These are phyloP conservation scores for Phytopythium sindhum DNA, from an alignment of 352 stramenopile genomes.

Conservation along the genomic window DNA sequence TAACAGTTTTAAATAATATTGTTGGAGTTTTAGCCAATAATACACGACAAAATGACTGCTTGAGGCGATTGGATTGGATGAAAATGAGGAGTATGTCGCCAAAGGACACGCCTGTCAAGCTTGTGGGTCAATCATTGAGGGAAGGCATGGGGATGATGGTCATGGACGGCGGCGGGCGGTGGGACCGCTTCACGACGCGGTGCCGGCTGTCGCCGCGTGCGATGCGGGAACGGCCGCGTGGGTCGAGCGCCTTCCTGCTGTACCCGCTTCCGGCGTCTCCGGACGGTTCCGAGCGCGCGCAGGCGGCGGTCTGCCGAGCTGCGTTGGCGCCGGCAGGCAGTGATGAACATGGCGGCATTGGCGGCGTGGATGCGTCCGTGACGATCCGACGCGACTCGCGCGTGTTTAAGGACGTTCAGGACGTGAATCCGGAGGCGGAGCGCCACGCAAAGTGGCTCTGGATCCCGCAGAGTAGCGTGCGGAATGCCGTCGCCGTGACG, in stretches of 20 bases:
- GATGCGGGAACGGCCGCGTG: constrained; percentile 25
- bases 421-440: not conserved
- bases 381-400: constrained; percentile 19
- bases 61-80: constrained; percentile 11
- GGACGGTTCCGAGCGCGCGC: not conserved
- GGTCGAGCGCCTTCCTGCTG: constrained; percentile 34
- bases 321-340: constrained; percentile 17
- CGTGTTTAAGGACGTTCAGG: constrained; percentile 14
- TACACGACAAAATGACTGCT: not conserved
- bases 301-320: constrained; percentile 37
- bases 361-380: constrained; percentile 23
- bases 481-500: constrained; percentile 43
- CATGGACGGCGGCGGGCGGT: constrained; percentile 12
- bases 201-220: constrained; percentile 36
- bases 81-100: not conserved
- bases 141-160: constrained; percentile 1
- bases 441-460: constrained; percentile 13
- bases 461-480: constrained; percentile 42
- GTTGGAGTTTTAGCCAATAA: not conserved
- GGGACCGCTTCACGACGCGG: constrained; percentile 56
- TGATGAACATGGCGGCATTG: not conserved
- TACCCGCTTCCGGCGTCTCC: not conserved
- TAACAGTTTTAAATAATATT: not conserved
- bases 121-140: constrained; percentile 5
- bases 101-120: constrained; percentile 14